Evolutionary conservation across 2,329 filamentous ascomycete genomes (phyloP), one percentile per base, ranked within the genome.

Genomic region (Fusarium mundagurra): DNA sequence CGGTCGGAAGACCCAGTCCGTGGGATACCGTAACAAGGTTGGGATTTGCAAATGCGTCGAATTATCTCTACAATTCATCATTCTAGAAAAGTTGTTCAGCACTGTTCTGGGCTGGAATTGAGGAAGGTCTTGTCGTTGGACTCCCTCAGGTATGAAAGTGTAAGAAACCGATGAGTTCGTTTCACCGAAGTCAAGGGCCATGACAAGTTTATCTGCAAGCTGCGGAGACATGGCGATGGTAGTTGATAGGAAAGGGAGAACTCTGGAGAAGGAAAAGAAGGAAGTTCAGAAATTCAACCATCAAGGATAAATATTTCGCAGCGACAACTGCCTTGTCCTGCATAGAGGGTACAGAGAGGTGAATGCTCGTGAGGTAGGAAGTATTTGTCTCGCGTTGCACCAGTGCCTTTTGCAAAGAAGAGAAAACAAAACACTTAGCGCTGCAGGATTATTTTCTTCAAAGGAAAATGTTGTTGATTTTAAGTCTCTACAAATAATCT

Each of bases 171-270:
- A 43, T 2, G 67, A 59, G 2, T 57, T 51, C 0, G 67, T 70
- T 8, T 61, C 50, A 6, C 67, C 67, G n/a, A 70, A 54, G 48
- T 70, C 67, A 14, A 70, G 11, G 5, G 43, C 51, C 2, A 58
- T 7, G 6, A 57, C 18, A 22, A 43, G 39, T 17, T 18, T 43
- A 6, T 7, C 18, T 4, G 39, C 20, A 41, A 22, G 12, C 20
- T 41, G 39, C 22, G 39, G 39, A 41, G 39, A 13, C 39, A 41
- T 41, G 18, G 39, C 18, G 39, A 41, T 41, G 22, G 10, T n/a
- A 41, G 36, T 10, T 20, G 17, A 38, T 38, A 11, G 18, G 17
- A 38, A 38, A n/a, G 36, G 36, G 10, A 38, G 36, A 18, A 10
- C 17, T 38, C 18, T 20, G 36, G 36, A 41, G 39, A 41, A 41